Conservation (phyloP, 2,329 filamentous ascomycete species). For the Aspergillus nomiae region DNA sequence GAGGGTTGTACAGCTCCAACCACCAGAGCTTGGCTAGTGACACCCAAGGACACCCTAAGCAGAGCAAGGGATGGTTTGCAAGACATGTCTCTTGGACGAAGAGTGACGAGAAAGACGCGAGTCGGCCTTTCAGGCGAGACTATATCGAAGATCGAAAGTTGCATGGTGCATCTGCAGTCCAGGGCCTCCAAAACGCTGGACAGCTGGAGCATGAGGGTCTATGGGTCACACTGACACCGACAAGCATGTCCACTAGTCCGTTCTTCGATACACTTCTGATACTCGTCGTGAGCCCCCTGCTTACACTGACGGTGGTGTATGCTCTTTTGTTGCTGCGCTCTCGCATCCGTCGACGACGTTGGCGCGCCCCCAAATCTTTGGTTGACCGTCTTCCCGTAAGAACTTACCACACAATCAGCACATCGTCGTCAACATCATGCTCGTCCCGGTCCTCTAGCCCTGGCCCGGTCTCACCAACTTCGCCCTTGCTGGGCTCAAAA, state of each 20-base stretch:
- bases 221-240: conserved; percentile 95
- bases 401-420: conserved; percentile 84
- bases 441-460: conserved; percentile 64
- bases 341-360: conserved; percentile 82
- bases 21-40: conserved; percentile 11
- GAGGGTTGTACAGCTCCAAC: conserved; percentile 14
- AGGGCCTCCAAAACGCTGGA: conserved; percentile 30
- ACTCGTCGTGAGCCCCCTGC: conserved; percentile 88
- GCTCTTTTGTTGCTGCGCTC: conserved; percentile 83
- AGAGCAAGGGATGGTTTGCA: conserved; percentile 36
- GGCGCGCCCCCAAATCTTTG: conserved; percentile 96
- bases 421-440: conserved; percentile 60
- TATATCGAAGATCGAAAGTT: conserved; percentile 20
- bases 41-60: conserved; percentile 13
- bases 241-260: conserved; percentile 81
- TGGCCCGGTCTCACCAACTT: conserved; percentile 69
- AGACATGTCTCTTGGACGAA: conserved; percentile 35
- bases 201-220: conserved; percentile 70
- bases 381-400: conserved; percentile 93
- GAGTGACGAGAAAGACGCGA: conserved; percentile 15
- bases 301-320: conserved; percentile 92
- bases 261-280: conserved; percentile 98
- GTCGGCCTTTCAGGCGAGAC: conserved; percentile 17
- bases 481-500: conserved; percentile 66
- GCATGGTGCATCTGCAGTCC: conserved; percentile 15